Evolutionary conservation across 2,329 filamentous ascomycete species (phyloP).

Genomic region (Aaosphaeria pasadenensis): DNA sequence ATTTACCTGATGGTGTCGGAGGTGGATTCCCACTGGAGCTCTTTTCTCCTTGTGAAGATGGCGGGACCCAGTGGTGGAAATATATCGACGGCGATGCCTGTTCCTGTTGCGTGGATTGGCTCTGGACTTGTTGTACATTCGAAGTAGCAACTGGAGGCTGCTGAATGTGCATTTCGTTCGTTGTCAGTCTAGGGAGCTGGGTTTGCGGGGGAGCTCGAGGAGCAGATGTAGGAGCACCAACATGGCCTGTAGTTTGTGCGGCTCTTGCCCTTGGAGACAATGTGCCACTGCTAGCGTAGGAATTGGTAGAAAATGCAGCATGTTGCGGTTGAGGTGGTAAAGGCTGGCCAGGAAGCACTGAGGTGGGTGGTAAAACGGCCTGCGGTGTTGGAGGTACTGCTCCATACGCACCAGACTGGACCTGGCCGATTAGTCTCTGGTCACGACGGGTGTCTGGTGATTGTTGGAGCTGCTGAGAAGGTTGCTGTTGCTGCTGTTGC

Average conservation of each 20-base stretch:
- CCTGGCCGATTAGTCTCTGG: slow-evolving; percentile 40
- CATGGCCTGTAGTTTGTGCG: slow-evolving; percentile 15
- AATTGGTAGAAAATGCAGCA: slow-evolving; percentile 37
- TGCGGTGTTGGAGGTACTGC: slow-evolving; percentile 28
- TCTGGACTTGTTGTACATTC: slow-evolving; percentile 40
- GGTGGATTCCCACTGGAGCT: slow-evolving; percentile 62
- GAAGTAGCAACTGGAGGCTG: slow-evolving; percentile 43
- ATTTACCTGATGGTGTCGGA: slow-evolving; percentile 67
- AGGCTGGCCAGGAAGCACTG: slow-evolving; percentile 38
- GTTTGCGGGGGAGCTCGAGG: slow-evolving; percentile 46
- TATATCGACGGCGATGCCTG: slow-evolving; percentile 74
- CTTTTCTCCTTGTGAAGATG: slow-evolving; percentile 59
- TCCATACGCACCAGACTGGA: slow-evolving; percentile 28
- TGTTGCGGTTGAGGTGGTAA: slow-evolving; percentile 36
- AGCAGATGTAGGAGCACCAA: slow-evolving; percentile 38
- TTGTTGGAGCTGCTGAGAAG: slow-evolving; percentile 6
- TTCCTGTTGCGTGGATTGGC: slow-evolving; percentile 53
- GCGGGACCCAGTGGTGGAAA: slow-evolving; percentile 92
- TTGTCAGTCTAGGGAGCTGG: slow-evolving; percentile 50
- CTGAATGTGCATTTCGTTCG: slow-evolving; percentile 51
- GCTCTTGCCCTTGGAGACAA: slow-evolving; percentile 35
- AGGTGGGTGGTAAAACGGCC: slow-evolving; percentile 27
- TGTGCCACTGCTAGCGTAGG: slow-evolving; percentile 25
- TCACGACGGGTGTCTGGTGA: slow-evolving; percentile 45
- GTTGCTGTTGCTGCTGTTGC: slow-evolving; percentile 34